Evolutionary conservation across 2,329 filamentous ascomycete genomes (phyloP).

Genomic region (Volutella citrinella): DNA sequence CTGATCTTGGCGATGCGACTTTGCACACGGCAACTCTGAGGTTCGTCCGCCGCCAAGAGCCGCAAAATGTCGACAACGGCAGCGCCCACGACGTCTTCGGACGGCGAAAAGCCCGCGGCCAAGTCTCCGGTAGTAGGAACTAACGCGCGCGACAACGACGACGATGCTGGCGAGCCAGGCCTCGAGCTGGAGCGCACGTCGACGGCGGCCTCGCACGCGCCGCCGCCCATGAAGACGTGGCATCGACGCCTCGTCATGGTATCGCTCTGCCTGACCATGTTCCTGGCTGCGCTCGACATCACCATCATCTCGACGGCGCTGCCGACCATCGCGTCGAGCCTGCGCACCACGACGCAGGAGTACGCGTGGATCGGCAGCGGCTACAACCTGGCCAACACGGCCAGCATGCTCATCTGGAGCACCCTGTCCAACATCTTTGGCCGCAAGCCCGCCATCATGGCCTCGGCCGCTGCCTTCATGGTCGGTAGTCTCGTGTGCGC

Average conservation of each 20-base stretch:
- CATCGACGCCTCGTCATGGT: slow-evolving; percentile 20
- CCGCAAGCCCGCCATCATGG: slow-evolving; percentile 39
- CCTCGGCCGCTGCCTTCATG: slow-evolving; percentile 43
- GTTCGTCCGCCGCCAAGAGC: too few species aligned
- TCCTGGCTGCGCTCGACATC: slow-evolving; percentile 24
- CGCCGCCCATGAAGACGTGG: slow-evolving; percentile 16
- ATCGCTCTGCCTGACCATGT: slow-evolving; percentile 23
- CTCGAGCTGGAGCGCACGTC: too few species aligned
- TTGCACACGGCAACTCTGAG: too few species aligned
- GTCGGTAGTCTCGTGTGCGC: slow-evolving; percentile 53
- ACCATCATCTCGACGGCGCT: slow-evolving; percentile 27
- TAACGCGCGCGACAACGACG: too few species aligned
- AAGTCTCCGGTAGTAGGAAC: too few species aligned
- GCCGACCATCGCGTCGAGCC: slow-evolving; percentile 22
- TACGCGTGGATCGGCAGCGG: slow-evolving; percentile 28
- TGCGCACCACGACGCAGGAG: slow-evolving; percentile 17
- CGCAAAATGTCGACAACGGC: too few species aligned
- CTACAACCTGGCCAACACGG: slow-evolving; percentile 22
- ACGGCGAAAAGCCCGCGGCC: too few species aligned
- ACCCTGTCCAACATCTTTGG: slow-evolving; percentile 51
- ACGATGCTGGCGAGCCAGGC: too few species aligned
- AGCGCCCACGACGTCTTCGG: too few species aligned
- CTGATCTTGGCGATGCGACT: too few species aligned
- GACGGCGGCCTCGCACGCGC: slow-evolving; percentile 12
- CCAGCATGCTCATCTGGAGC: slow-evolving; percentile 33